Evolutionary conservation across 2,329 filamentous ascomycete species (phyloP).

Genomic region (Ophioceras dolichostomum): DNA sequence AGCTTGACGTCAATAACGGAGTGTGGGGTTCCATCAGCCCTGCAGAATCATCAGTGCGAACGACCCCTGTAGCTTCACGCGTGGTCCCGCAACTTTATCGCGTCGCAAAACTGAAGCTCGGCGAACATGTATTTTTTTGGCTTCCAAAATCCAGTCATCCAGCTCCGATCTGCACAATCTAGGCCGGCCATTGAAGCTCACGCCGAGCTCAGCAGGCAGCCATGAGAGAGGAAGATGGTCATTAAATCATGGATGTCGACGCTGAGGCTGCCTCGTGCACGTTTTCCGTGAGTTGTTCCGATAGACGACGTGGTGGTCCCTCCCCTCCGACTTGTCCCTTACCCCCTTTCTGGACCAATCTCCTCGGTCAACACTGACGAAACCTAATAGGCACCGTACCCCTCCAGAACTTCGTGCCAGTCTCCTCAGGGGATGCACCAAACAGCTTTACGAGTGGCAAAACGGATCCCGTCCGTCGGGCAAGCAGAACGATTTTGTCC

Average conservation of each 20-base stretch:
- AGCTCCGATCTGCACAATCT: too few relatives aligned
- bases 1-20: too few relatives aligned
- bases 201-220: conserved; percentile 3
- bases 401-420: conserved; percentile 32
- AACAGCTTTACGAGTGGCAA: conserved; percentile 89
- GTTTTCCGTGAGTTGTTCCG: conserved; percentile 47
- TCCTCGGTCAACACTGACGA: too few relatives aligned
- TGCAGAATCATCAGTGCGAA: too few relatives aligned
- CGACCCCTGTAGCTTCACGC: too few relatives aligned
- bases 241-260: conserved; percentile 60
- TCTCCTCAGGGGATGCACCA: conserved; percentile 67
- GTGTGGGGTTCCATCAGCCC: too few relatives aligned
- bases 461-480: too few relatives aligned
- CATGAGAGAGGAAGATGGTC: conserved; percentile 20
- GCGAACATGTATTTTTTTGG: too few relatives aligned
- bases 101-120: too few relatives aligned
- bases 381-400: conserved; percentile 45
- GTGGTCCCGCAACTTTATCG: too few relatives aligned
- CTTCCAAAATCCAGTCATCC: too few relatives aligned
- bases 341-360: not conserved
- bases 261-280: conserved; percentile 61
- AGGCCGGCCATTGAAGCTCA: not conserved
- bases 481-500: conserved; percentile 54
- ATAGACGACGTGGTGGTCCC: too few relatives aligned
- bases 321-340: not conserved